Percentiles rank a stretch among this genome's conserved stretches.
These are phyloP conservation scores for Blastocystis sp. DNA, from an alignment of 352 stramenopile species.

Conservation along the genomic window DNA sequence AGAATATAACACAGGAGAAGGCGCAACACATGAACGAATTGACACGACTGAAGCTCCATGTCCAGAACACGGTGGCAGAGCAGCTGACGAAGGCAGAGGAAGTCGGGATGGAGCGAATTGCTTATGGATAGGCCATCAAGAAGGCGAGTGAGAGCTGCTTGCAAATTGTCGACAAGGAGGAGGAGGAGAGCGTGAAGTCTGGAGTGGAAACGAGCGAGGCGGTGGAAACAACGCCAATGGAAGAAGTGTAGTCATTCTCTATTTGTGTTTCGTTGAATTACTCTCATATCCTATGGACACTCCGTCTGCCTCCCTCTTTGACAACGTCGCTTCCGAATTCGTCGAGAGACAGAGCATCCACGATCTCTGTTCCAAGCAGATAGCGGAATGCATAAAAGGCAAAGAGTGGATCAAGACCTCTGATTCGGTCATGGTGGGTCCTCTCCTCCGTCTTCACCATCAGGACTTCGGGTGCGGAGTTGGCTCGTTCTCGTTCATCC, in stretches of 20 bases:
- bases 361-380: conserved; percentile 67
- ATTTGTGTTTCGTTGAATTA: background rate
- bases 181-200: conserved; percentile 13
- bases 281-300: background rate
- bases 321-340: conserved; percentile 12
- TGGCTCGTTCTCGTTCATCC: conserved; percentile 59
- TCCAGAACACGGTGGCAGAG: conserved; percentile 13
- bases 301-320: background rate
- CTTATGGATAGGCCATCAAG: conserved; percentile 20
- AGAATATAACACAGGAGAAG: background rate
- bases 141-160: conserved; percentile 30
- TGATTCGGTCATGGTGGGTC: conserved; percentile 32
- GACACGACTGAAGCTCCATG: conserved; percentile 35
- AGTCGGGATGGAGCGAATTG: background rate
- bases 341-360: conserved; percentile 29
- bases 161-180: conserved; percentile 21
- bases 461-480: conserved; percentile 69
- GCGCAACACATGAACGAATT: background rate
- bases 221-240: background rate
- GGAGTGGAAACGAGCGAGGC: background rate
- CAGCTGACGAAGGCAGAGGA: conserved; percentile 31
- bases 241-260: background rate
- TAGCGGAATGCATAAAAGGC: background rate
- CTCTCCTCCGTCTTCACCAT: background rate
- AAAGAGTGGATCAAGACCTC: background rate